phyloP scores from a whole-genome alignment of 495 filamentous ascomycete species.

The Pyrenula aspistea region DNA sequence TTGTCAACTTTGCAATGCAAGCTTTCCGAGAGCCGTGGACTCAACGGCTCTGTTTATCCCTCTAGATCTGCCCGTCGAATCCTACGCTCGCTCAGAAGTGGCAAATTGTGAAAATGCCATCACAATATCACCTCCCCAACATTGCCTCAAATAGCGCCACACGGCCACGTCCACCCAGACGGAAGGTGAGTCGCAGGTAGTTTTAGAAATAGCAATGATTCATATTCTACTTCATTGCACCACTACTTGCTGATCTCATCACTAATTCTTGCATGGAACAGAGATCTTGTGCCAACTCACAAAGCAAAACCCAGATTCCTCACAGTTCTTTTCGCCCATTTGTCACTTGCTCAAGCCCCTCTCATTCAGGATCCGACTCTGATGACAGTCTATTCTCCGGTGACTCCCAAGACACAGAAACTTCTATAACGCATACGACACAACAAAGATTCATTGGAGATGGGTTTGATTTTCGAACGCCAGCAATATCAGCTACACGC shows the following conservation, averaged over 20 bases:
- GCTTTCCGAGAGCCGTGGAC: no score
- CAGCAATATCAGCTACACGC: constrained; percentile 18
- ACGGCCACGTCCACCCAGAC: neutral
- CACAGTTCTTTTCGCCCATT: neutral
- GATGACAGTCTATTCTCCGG: neutral
- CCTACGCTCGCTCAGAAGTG: no score
- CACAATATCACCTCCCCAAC: neutral
- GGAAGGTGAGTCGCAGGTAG: no score
- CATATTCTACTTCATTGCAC: no score
- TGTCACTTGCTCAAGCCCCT: neutral
- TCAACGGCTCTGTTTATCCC: no score
- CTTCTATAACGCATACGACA: constrained; percentile 9
- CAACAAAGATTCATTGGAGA: constrained; percentile 28
- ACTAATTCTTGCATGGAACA: no score
- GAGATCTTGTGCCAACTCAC: no score
- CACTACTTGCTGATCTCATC: no score
- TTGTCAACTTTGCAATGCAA: no score
- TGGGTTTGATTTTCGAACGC: constrained; percentile 37
- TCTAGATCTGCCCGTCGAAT: no score
- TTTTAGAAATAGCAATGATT: no score
- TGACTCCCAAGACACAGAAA: neutral
- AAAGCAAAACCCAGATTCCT: neutral
- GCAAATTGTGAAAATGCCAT: neutral
- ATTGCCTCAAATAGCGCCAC: neutral
- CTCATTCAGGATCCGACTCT: neutral